A percentile compares a stretch with the other conserved stretches of the same genome.
phyloP scores from a whole-genome alignment of 495 filamentous ascomycete species.

The Extremus antarcticus region DNA sequence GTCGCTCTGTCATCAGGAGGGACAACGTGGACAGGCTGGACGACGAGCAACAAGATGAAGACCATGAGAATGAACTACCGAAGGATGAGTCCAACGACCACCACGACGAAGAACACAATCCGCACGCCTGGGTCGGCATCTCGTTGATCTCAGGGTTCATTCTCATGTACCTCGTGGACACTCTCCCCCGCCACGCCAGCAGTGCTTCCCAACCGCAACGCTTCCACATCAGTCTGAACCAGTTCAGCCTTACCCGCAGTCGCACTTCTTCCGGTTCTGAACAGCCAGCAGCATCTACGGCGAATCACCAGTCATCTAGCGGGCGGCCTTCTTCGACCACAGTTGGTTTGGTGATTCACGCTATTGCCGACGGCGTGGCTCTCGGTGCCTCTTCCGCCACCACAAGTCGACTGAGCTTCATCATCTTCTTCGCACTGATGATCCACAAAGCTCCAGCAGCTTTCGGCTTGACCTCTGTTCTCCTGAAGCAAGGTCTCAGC shows the following conservation, averaged over 20 bases:
- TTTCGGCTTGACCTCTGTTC: constrained; percentile 80
- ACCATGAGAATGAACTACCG: background rate
- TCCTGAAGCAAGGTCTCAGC: constrained; percentile 77
- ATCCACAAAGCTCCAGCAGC: constrained; percentile 94
- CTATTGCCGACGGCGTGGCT: constrained; percentile 91
- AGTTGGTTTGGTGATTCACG: constrained; percentile 88
- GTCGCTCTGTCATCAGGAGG: too few species aligned
- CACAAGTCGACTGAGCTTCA: constrained; percentile 62
- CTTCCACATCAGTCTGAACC: constrained; percentile 72
- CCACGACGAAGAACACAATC: constrained; percentile 28
- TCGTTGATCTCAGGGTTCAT: constrained; percentile 83
- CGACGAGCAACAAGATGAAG: background rate
- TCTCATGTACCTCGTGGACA: constrained; percentile 94
- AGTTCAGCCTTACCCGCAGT: constrained; percentile 48
- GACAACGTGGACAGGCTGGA: too few species aligned
- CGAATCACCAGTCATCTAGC: constrained; percentile 13
- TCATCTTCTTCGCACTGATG: constrained; percentile 95
- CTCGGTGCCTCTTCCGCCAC: constrained; percentile 80
- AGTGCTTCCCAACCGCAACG: constrained; percentile 42
- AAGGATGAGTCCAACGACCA: background rate
- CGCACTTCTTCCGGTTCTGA: constrained; percentile 26
- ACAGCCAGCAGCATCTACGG: constrained; percentile 9
- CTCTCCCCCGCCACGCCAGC: constrained; percentile 61
- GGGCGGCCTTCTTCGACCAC: constrained; percentile 55
- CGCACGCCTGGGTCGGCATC: constrained; percentile 70